Evolutionary conservation across 1,139 yeast species (phyloP), one percentile per base, ranked within the genome.

Genomic region (Yamadazyma membranifaciens): DNA sequence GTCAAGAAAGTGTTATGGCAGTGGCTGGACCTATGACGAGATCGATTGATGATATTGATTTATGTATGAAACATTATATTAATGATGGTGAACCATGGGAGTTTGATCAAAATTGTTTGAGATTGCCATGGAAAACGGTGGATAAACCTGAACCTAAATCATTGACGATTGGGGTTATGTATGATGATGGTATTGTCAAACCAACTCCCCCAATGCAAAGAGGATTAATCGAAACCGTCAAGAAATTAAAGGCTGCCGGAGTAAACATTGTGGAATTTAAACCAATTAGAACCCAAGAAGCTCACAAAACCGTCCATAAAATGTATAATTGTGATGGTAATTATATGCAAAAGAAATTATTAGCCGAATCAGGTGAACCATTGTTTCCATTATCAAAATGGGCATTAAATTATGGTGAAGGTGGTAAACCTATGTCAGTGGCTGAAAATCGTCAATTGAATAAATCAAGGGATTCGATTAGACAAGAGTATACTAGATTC

Each of bases 61-160:
- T 75, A 46, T 78, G 84, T 62, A 73, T 83, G 68, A 77, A 76
- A 42, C 48, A 65, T 20, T 80, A 78, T 52, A 64, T 81, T 44
- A 78, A 78, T 51, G 67, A 68, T 17, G 87, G 87, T 44, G 67
- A 81, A 56, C 91, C 92, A 15, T 84, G 91, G 89, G 65, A 71
- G 35, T 62, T 63, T 37, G 94, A 86, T 59, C 75, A 77, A 44
- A 65, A 71, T 42, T 62, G 70, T 39, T 60, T 78, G 38, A 81
- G 78, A 40, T 55, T 81, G 45, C 84, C 83, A 16, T 85, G 92
- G 91, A 72, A 78, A 55, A 62, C 71, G 14, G 77, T 76, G 3
- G 65, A 63, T 5, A 55, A 54, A 20, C 81, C 81, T 6, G 55
- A 59, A 14, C 67, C 81, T 34, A 47, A 52, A 50, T 61, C 54